phyloP scores from a whole-genome alignment of 2,329 filamentous ascomycete genomes.

The Pseudocercospora pini-densiflorae region DNA sequence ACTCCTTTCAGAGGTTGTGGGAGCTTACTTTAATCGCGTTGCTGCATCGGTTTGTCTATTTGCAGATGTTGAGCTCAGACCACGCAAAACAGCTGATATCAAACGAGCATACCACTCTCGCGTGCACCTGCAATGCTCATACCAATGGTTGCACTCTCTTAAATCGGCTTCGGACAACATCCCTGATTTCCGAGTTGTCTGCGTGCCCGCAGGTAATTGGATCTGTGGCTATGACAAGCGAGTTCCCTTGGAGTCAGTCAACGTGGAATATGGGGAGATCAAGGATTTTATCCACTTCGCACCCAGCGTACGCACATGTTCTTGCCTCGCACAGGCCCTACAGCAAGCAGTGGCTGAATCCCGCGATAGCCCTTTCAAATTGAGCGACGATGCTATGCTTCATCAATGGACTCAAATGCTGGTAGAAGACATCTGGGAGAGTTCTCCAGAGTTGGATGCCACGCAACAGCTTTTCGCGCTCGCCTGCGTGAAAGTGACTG shows the following conservation, averaged over 20 bases:
- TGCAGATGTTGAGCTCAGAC: too few relatives aligned
- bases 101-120: not conserved
- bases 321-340: not conserved
- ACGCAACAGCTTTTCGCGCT: conserved; percentile 11
- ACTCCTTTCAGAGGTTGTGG: not conserved
- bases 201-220: too few relatives aligned
- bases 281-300: not conserved
- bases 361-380: too few relatives aligned
- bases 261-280: too few relatives aligned
- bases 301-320: not conserved
- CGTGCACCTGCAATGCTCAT: not conserved
- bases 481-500: not conserved
- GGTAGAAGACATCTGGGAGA: not conserved
- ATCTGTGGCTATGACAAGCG: too few relatives aligned
- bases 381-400: not conserved
- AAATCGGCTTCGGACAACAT: too few relatives aligned
- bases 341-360: too few relatives aligned
- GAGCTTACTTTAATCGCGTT: not conserved
- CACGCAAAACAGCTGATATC: too few relatives aligned
- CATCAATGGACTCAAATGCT: not conserved
- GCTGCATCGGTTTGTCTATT: not conserved
- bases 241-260: too few relatives aligned
- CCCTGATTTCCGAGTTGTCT: too few relatives aligned
- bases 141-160: too few relatives aligned
- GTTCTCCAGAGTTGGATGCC: not conserved